phyloP scores from a whole-genome alignment of 2,329 filamentous ascomycete genomes.

The Aspergillus ochraceus region DNA sequence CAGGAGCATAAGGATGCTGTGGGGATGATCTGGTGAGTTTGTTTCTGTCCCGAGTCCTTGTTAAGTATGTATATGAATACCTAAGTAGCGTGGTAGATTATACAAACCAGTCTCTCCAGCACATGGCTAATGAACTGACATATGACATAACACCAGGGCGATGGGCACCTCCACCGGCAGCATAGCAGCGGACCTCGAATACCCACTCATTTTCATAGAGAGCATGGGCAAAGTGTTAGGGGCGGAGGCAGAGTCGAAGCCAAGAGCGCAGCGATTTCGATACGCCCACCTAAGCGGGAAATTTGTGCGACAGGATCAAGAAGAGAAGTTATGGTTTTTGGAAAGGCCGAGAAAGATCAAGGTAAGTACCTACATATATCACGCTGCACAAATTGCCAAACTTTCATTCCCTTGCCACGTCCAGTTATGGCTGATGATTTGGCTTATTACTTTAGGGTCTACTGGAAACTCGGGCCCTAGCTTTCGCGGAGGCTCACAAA shows the following conservation, averaged over 20 bases:
- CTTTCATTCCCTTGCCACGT: too few relatives aligned
- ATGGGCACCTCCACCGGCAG: neutral
- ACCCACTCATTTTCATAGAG: neutral
- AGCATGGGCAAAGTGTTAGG: neutral
- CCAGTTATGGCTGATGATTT: too few relatives aligned
- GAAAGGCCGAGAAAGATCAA: neutral
- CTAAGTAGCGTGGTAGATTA: too few relatives aligned
- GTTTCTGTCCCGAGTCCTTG: neutral
- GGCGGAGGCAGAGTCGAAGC: neutral
- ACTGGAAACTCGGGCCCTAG: neutral
- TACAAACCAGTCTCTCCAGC: too few relatives aligned
- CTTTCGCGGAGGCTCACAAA: neutral
- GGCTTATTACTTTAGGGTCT: neutral
- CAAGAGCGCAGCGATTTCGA: neutral
- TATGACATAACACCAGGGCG: neutral
- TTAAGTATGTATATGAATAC: too few relatives aligned
- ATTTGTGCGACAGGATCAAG: neutral
- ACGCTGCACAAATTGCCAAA: too few relatives aligned
- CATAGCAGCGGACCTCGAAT: neutral
- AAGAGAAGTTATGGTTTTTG: neutral
- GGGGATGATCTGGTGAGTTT: neutral
- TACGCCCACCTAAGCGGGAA: neutral
- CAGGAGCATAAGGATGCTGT: neutral
- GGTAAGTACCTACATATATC: neutral
- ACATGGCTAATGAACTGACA: too few relatives aligned